Percentiles rank a stretch among this genome's conserved stretches.
These are phyloP conservation scores for Orbilia blumenaviensis DNA, from an alignment of 2,329 filamentous ascomycete species.

Conservation along the genomic window DNA sequence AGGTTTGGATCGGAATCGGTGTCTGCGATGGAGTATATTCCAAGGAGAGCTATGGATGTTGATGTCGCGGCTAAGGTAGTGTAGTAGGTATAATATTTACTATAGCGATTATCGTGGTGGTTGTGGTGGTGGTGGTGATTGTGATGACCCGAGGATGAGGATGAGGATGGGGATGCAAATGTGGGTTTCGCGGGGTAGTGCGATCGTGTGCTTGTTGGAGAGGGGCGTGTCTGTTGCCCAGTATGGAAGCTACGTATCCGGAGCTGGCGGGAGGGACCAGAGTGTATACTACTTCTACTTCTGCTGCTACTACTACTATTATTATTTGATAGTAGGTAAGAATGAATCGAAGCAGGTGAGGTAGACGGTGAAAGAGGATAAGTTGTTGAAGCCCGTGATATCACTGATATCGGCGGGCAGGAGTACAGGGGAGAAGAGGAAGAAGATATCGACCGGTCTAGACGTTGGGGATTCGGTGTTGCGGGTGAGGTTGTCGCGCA, in stretches of 20 bases:
- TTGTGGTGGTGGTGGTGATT: not conserved
- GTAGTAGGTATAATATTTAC: not conserved
- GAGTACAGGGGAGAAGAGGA: not conserved
- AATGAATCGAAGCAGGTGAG: not conserved
- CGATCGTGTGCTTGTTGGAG: constrained; percentile 14
- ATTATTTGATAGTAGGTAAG: not conserved
- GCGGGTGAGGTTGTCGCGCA: constrained; percentile 13
- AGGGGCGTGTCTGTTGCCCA: not conserved
- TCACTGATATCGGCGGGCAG: not conserved
- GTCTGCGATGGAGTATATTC: constrained; percentile 8
- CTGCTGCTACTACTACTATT: not conserved
- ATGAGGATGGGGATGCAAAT: not conserved
- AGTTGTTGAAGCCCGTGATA: not conserved
- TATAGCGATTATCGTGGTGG: not conserved
- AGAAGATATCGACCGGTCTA: no score
- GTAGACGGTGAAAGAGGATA: not conserved
- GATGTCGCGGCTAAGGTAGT: constrained; percentile 19
- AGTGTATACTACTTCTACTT: no score
- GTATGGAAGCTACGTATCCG: constrained; percentile 32
- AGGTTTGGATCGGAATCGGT: not conserved
- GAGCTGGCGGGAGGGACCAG: not conserved
- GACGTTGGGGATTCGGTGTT: constrained; percentile 5
- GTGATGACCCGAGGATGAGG: not conserved
- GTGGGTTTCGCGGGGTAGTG: constrained; percentile 14
- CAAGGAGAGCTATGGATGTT: not conserved